A percentile compares a stretch with the other conserved stretches of the same genome.
phyloP scores from a whole-genome alignment of 2,329 filamentous ascomycete species.

The Phialocephala sp. region DNA sequence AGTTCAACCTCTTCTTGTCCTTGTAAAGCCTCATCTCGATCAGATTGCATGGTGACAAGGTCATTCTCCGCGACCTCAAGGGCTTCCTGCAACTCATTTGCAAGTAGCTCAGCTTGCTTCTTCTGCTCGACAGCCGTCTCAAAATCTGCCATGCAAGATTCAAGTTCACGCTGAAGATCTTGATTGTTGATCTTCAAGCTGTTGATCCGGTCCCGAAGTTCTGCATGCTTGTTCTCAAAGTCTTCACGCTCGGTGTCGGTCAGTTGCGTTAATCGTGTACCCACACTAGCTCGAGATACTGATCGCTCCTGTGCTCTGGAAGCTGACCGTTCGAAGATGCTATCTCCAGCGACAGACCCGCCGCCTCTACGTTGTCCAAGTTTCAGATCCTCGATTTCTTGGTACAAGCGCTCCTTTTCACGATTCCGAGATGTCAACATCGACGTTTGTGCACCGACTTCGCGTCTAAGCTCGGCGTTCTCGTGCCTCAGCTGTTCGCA shows the following conservation, averaged over 20 bases:
- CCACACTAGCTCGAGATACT: conserved; percentile 68
- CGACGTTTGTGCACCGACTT: conserved; percentile 93
- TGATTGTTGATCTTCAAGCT: conserved; percentile 88
- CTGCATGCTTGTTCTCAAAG: conserved; percentile 81
- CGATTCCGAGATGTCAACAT: conserved; percentile 97
- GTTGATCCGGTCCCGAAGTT: conserved; percentile 85
- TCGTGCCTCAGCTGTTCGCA: conserved; percentile 84
- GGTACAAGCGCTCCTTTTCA: conserved; percentile 92
- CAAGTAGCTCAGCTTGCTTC: conserved; percentile 62
- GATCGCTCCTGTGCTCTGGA: conserved; percentile 80
- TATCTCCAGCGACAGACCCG: conserved; percentile 75
- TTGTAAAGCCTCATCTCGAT: conserved; percentile 84
- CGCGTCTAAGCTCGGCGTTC: conserved; percentile 88
- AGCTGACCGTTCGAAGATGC: conserved; percentile 91
- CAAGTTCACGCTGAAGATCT: conserved; percentile 81
- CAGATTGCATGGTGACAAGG: conserved; percentile 76
- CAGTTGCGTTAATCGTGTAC: conserved; percentile 46
- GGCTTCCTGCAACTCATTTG: conserved; percentile 75
- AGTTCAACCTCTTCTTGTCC: conserved; percentile 62
- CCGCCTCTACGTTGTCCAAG: conserved; percentile 79
- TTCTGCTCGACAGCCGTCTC: conserved; percentile 72
- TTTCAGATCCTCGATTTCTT: conserved; percentile 97
- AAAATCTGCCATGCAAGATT: conserved; percentile 80
- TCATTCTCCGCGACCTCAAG: conserved; percentile 81
- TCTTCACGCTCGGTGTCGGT: conserved; percentile 85